These are phyloP conservation scores for Parachaetomium inaequale DNA, from an alignment of 495 filamentous ascomycete species.

Conservation along the genomic window DNA sequence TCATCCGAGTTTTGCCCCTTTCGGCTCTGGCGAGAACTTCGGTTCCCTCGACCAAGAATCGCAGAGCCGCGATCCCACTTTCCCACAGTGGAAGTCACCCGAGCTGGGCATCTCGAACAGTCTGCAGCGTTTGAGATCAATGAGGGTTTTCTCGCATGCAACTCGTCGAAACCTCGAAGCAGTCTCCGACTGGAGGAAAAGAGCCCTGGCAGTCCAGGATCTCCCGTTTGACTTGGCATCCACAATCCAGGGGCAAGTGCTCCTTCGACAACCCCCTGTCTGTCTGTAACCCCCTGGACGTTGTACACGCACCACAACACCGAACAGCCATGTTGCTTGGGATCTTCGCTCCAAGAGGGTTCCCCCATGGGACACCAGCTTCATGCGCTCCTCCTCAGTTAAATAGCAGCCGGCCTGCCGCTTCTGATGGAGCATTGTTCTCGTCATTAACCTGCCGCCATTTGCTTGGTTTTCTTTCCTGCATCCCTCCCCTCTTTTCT, in stretches of 20 bases:
- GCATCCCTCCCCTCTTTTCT: conserved; percentile 12
- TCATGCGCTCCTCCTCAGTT: conserved; percentile 26
- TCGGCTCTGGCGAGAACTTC: not conserved
- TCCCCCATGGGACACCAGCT: conserved; percentile 17
- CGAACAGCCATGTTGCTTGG: conserved; percentile 21
- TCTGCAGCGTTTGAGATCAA: conserved; percentile 29
- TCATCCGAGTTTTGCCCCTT: not conserved
- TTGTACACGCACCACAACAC: conserved; percentile 22
- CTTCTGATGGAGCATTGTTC: conserved; percentile 8
- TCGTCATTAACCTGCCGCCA: conserved; percentile 16
- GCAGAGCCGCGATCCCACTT: not conserved
- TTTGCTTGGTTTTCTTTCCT: conserved; percentile 18
- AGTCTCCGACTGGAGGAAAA: conserved; percentile 25
- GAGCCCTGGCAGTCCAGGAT: conserved; percentile 26
- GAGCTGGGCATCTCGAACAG: conserved; percentile 16
- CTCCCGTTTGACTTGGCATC: conserved; percentile 35
- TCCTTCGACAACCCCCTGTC: conserved; percentile 12
- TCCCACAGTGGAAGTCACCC: conserved; percentile 4
- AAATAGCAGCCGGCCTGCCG: conserved; percentile 29
- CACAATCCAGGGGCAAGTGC: conserved; percentile 21
- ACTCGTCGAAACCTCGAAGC: conserved; percentile 26
- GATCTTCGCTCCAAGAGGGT: conserved; percentile 9
- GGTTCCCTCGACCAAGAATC: not conserved
- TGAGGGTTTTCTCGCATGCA: conserved; percentile 24
- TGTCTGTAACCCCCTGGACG: conserved; percentile 22